Conservation (phyloP, 192 early-diverging fungal species). For the Gonapodya prolifera region DNA sequence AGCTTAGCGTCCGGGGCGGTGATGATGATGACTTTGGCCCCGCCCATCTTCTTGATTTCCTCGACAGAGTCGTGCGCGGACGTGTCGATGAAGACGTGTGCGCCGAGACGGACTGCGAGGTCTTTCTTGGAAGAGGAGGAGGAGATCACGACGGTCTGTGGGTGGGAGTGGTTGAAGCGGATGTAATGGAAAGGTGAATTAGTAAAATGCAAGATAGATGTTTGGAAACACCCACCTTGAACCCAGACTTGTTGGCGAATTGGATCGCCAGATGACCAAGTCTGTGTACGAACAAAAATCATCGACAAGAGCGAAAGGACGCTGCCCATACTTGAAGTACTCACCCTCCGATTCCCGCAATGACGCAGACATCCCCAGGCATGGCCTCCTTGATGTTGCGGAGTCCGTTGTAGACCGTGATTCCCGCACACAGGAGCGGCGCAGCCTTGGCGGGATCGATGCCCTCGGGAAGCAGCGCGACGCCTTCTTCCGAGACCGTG, state of each 20-base stretch:
- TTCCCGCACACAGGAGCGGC: slow-evolving; percentile 1
- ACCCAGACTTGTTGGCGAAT: neutral
- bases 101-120: neutral
- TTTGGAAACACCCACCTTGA: neutral
- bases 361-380: neutral
- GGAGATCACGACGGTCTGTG: neutral
- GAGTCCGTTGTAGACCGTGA: neutral
- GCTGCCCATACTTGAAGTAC: neutral
- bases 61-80: neutral
- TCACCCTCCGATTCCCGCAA: neutral
- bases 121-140: neutral
- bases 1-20: neutral
- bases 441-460: neutral
- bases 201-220: neutral
- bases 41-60: neutral
- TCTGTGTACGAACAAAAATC: neutral
- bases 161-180: neutral
- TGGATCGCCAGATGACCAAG: neutral
- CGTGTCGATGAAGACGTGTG: neutral
- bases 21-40: neutral
- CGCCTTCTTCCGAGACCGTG: neutral
- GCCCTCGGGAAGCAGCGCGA: neutral
- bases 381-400: neutral
- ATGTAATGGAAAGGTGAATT: neutral
- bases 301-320: neutral